Evolutionary conservation across 169 alveolate genomes (phyloP), one percentile per base, ranked within the genome.

Genomic region (Plasmodium berghei): DNA sequence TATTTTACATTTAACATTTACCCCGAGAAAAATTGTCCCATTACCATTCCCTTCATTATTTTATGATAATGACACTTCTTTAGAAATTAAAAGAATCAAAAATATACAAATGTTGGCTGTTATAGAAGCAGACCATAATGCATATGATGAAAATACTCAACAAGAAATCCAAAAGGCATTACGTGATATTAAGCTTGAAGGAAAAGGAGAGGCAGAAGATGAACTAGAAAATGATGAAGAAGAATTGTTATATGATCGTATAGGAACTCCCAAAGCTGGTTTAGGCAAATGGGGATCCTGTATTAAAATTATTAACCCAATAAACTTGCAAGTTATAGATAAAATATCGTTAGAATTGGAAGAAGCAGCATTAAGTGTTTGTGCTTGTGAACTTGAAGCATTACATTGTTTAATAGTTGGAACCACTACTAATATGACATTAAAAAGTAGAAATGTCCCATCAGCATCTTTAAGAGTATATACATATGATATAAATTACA

Each of bases 281-380:
- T 88, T 83, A 18, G 99, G 99, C 24, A 98, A 95, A 88, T 97
- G 99, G 99, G 98, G 98, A 22, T 95, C 97, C 56, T 98, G 99
- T 83, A 91, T 97, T 54, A 93, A 98, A 62, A 93, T 97, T 59
- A 94, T 96, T 22, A 95, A 95, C 87, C 97, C 97, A 24, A 91
- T 93, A 61, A 92, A 74, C 72, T 93, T 94, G 46, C 90, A 93
- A 63, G 96, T 98, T 8, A 49, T 96, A 45, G 98, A 95, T 49
- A 93, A 97, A 80, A 91, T 96, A 28, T 94, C 97, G 48, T 95
- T 98, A 64, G 99, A 96, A 54, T 92, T 96, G 71, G 98, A 98
- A 88, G 99, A 98, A 89, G 99, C 98, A 14, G 99, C 99, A 6
- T 90, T 98, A 54, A 93, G 98, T 16, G 94, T 97, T 46, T 95